phyloP scores from a whole-genome alignment of 306 rosid species.

The Prinsepia uniflora region DNA sequence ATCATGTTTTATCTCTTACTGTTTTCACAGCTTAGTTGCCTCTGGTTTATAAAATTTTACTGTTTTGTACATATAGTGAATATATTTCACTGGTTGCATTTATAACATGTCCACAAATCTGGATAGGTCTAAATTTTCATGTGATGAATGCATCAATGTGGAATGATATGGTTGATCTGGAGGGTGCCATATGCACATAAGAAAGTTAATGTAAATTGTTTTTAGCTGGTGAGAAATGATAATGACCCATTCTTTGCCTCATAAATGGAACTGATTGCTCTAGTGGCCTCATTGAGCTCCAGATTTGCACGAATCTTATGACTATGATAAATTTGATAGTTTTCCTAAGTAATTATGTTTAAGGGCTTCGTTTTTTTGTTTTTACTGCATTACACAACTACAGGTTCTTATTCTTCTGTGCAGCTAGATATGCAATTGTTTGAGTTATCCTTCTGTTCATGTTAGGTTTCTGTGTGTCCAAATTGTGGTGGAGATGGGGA shows the following conservation, averaged over 20 bases:
- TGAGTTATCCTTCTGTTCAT: conserved; percentile 10
- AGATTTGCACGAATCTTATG: neutral
- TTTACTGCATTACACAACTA: neutral
- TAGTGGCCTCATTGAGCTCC: neutral
- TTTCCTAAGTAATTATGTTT: neutral
- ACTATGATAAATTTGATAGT: neutral
- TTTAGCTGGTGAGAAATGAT: neutral
- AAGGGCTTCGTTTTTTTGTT: neutral
- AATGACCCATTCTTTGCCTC: neutral
- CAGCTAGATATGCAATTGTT: neutral
- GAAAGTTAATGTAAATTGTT: neutral
- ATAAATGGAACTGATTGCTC: neutral
- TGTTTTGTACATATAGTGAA: neutral
- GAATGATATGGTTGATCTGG: neutral
- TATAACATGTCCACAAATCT: neutral
- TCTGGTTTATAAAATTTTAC: neutral
- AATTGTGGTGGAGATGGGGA: conserved; percentile 93
- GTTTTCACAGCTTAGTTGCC: neutral
- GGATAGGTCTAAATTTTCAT: neutral
- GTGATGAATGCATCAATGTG: neutral
- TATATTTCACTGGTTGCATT: neutral
- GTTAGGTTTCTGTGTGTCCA: conserved; percentile 89
- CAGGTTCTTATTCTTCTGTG: neutral
- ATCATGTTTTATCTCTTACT: neutral
- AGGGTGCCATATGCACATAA: neutral